Evolutionary conservation across 2,329 filamentous ascomycete genomes (phyloP), one percentile per base, ranked within the genome.

Genomic region (Myriosclerotinia scirpicola): DNA sequence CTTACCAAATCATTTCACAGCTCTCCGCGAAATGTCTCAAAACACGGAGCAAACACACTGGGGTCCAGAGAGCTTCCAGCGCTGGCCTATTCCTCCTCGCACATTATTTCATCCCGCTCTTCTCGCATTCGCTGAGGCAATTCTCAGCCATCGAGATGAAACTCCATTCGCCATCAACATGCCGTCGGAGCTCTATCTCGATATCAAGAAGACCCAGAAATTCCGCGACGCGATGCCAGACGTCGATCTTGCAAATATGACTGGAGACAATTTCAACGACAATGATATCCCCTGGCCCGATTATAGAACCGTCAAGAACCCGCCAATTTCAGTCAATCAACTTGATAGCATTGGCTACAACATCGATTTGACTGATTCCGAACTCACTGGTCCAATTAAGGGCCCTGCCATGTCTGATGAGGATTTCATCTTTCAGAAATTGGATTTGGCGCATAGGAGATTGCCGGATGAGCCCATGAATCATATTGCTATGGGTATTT

Each of bases 1-100:
- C 58, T 61, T 50, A 61, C 38, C 46, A 15, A 50, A 3, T 61
- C 4, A n/a, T n/a, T 61, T 30, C 2, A 26, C 44, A 61, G 58
- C 58, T 38, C 58, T 61, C 58, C 58, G 50, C 58, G 15, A 34
- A 15, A 50, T 50, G 34, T 14, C n/a, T 3, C 8, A 50, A 14
- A 6, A 34, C n/a, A 9, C 6, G 3, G 34, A 60, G 7, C 46
- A n/a, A 38, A 22, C 22, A 30, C 8, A 11, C 2, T 15, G n/a
- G 30, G 34, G n/a, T 5, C 20, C 36, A 6, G 58, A 61, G 44
- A n/a, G 44, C 44, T 61, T 61, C 12, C 20, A 26, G 17, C 58
- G 58, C 44, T 61, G 44, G 44, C 58, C 58, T 50, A 0, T 50
- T 34, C 30, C 30, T 4, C n/a, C 44, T 26, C n/a, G 46, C 38